Conservation (phyloP, 2,329 filamentous ascomycete genomes). For the Amphichorda felina region DNA sequence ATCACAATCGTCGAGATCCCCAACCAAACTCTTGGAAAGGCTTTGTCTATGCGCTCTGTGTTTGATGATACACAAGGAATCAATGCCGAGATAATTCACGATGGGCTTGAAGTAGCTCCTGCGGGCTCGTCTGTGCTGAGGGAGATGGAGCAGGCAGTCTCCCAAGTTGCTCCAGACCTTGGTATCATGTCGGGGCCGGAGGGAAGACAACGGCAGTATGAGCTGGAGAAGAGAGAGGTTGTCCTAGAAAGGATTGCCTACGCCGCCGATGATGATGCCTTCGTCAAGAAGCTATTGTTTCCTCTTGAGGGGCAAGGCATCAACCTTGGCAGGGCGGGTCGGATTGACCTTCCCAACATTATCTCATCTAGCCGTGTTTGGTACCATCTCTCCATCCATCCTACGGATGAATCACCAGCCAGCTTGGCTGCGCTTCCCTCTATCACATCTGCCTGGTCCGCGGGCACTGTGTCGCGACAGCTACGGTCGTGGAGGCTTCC, state of each 20-base stretch:
- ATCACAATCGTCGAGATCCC: conserved; percentile 85
- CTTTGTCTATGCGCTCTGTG: conserved; percentile 75
- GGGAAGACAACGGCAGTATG: conserved; percentile 62
- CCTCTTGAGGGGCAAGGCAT: conserved; percentile 70
- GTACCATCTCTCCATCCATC: conserved; percentile 89
- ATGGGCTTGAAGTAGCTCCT: conserved; percentile 66
- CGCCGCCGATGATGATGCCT: conserved; percentile 72
- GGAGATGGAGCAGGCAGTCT: conserved; percentile 76
- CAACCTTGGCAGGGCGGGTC: conserved; percentile 62
- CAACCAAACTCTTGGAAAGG: conserved; percentile 69
- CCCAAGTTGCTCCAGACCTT: conserved; percentile 66
- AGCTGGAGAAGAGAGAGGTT: conserved; percentile 70
- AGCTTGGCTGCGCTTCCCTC: conserved; percentile 61
- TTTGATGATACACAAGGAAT: conserved; percentile 92
- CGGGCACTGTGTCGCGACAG: conserved; percentile 83
- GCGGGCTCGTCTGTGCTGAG: conserved; percentile 73
- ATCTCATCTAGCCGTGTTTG: conserved; percentile 81
- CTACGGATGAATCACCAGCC: conserved; percentile 74
- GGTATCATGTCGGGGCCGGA: conserved; percentile 58
- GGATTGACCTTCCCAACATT: conserved; percentile 64
- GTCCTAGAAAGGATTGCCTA: conserved; percentile 77
- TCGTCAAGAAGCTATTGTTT: conserved; percentile 71
- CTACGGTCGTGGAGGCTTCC: conserved; percentile 86
- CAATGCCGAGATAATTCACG: conserved; percentile 94
- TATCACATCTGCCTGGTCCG: conserved; percentile 80